phyloP scores from a whole-genome alignment of 2,329 filamentous ascomycete genomes.

The Malbranchea zuffiana region DNA sequence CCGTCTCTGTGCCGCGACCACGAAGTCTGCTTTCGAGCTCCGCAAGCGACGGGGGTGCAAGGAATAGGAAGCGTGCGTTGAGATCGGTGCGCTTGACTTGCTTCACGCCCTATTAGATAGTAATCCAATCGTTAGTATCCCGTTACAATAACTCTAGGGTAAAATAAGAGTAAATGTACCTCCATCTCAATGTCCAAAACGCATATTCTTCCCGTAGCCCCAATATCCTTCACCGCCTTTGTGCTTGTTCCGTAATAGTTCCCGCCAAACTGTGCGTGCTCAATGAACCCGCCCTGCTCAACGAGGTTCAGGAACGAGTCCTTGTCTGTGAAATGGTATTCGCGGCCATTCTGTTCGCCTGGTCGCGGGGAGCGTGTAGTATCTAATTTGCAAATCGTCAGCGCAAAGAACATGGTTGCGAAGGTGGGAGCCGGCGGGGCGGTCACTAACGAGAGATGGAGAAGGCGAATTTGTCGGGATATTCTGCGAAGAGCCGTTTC shows the following conservation, averaged over 20 bases:
- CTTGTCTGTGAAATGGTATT: conserved; percentile 69
- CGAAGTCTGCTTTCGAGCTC: conserved; percentile 63
- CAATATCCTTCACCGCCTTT: conserved; percentile 64
- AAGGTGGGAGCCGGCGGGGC: conserved; percentile 9
- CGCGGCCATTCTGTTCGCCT: conserved; percentile 62
- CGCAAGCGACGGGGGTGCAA: conserved; percentile 66
- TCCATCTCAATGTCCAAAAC: conserved; percentile 97
- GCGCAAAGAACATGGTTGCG: conserved; percentile 14
- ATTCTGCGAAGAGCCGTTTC: conserved; percentile 32
- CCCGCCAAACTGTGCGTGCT: conserved; percentile 73
- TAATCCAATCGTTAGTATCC: background rate
- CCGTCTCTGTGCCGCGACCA: conserved; percentile 65
- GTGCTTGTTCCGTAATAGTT: conserved; percentile 83
- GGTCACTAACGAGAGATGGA: conserved; percentile 29
- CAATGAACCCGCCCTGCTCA: conserved; percentile 63
- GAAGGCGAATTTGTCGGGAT: conserved; percentile 35
- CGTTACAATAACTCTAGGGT: background rate
- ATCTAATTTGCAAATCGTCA: conserved; percentile 38
- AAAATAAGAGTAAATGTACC: conserved; percentile 35
- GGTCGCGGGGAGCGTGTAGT: conserved; percentile 68
- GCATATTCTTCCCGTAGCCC: conserved; percentile 59
- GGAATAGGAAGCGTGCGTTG: conserved; percentile 70
- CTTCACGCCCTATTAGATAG: conserved; percentile 60
- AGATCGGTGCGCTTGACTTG: conserved; percentile 71
- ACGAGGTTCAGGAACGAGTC: conserved; percentile 59